Base-by-base conservation (phyloP, 495 filamentous ascomycete species). In the Penicillium turbatum region DNA sequence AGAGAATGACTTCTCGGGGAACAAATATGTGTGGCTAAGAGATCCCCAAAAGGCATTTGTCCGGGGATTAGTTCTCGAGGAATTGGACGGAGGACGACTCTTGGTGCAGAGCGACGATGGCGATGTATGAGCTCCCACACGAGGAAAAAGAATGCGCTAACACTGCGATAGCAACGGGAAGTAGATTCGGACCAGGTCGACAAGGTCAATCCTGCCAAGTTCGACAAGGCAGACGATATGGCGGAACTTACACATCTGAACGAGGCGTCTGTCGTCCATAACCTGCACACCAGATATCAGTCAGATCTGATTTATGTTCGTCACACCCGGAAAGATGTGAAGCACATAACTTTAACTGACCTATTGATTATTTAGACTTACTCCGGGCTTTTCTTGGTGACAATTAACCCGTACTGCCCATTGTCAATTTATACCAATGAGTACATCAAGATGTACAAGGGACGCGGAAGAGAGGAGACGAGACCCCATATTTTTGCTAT, bases 211-310 rank as follows among this genome's bases (percentile, higher is more conserved):
- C 95, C 95, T 21, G 95, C 90, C 49, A 99, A 99, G 65, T 99
- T 99, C 66, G 95, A 99, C 78, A 97, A 93, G 70, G 92, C 93
- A 6, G 88, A 96, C 73, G 95, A 99, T 66, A 99, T 99, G 95
- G 93, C 95, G 2, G 93, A 97, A 70, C 76, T 99, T 60, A 99
- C 95, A 12, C 93, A 97, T 64, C 72, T 99, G 38, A 99, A 99
- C 66, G 95, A 99, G 72, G 87, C 92, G 9, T 97, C 93, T 0
- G 95, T 99, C 53, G 92, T 99, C 30, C 90, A 99, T 72, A 99
- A 99, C 61, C 79, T 99, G 30, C 87, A 95, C 45, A 87, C 87
- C 73, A 77, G 95, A 66, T 97, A 99, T 62, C 89, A 96, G 67
- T 80, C 93, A 10, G 93, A 99, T 65, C 69, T 97, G 31, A 99